Percentiles rank a stretch among this genome's conserved stretches.
phyloP scores from a whole-genome alignment of 2,329 filamentous ascomycete species.

The Fusarium sacchari region DNA sequence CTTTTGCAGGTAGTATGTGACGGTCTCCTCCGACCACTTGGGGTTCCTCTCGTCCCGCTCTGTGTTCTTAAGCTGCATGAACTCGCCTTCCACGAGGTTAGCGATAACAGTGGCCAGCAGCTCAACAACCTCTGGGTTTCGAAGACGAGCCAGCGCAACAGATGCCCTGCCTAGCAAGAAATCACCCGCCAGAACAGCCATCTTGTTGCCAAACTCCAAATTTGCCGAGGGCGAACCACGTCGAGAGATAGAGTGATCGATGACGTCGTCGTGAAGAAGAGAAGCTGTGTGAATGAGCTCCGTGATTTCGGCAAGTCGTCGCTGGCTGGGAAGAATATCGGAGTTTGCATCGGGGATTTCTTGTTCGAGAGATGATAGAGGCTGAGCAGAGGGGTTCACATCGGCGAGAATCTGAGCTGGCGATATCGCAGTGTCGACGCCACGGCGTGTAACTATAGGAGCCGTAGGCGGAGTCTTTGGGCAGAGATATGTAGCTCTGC shows the following conservation, averaged over 20 bases:
- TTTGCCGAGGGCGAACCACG: slow-evolving; percentile 90
- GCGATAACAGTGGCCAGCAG: slow-evolving; percentile 95
- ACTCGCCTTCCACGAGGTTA: slow-evolving; percentile 97
- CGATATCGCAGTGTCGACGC: slow-evolving; percentile 65
- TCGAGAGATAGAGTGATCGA: slow-evolving; percentile 88
- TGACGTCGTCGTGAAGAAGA: slow-evolving; percentile 96
- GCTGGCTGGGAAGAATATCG: slow-evolving; percentile 90
- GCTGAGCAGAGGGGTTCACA: slow-evolving; percentile 74
- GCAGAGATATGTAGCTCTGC: slow-evolving; percentile 85
- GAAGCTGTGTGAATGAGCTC: slow-evolving; percentile 98
- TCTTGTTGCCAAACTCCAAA: slow-evolving; percentile 97
- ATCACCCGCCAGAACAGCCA: slow-evolving; percentile 97
- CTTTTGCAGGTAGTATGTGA: slow-evolving; percentile 96
- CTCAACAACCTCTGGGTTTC: slow-evolving; percentile 94
- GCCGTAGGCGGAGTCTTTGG: slow-evolving; percentile 62
- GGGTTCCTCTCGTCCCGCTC: slow-evolving; percentile 86
- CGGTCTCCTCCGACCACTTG: slow-evolving; percentile 85
- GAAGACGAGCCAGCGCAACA: slow-evolving; percentile 87
- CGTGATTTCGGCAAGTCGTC: slow-evolving; percentile 93
- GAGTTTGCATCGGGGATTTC: slow-evolving; percentile 55
- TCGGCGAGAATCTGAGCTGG: slow-evolving; percentile 74
- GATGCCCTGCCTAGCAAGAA: slow-evolving; percentile 94
- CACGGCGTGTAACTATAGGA: slow-evolving; percentile 54
- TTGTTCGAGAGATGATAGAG: slow-evolving; percentile 54
- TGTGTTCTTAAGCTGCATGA: slow-evolving; percentile 99